Percentiles rank a stretch among this genome's conserved stretches.
Conservation (phyloP, 495 filamentous ascomycete genomes). For the Tuber indicum region DNA sequence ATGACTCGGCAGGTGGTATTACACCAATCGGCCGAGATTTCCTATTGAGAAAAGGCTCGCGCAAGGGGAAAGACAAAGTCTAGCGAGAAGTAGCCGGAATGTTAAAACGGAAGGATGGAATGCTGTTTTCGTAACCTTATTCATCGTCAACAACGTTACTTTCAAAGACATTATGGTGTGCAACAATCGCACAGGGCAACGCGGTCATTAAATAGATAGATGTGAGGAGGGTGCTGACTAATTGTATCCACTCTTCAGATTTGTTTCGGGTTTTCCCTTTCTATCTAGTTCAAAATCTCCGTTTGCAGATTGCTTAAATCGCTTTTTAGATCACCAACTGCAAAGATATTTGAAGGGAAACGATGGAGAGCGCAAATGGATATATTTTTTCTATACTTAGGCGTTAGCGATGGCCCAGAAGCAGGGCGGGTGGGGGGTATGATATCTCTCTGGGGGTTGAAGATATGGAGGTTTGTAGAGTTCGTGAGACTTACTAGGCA, state of each 20-base stretch:
- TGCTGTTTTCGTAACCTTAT: not conserved
- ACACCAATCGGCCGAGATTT: not conserved
- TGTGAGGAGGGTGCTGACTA: not conserved
- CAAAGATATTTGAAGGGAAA: not conserved
- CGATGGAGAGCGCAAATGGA: not conserved
- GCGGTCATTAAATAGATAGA: not conserved
- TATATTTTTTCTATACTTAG: not conserved
- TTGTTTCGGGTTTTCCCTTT: not conserved
- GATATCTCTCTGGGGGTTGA: not conserved
- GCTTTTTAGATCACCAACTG: not conserved
- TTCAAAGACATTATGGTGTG: not conserved
- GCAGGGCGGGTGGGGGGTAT: not conserved
- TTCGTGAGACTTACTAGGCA: not conserved
- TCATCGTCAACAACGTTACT: not conserved
- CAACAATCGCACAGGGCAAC: not conserved
- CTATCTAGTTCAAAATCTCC: not conserved
- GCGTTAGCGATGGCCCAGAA: not conserved
- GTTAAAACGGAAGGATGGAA: not conserved
- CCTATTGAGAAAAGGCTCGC: not conserved
- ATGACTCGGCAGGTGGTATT: constrained; percentile 21
- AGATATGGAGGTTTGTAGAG: not conserved
- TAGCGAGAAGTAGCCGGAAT: not conserved
- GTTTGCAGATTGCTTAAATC: not conserved
- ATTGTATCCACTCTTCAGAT: not conserved
- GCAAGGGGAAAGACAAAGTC: constrained; percentile 4